Conservation (phyloP, 2,329 filamentous ascomycete species). For the Trichoderma koningii region DNA sequence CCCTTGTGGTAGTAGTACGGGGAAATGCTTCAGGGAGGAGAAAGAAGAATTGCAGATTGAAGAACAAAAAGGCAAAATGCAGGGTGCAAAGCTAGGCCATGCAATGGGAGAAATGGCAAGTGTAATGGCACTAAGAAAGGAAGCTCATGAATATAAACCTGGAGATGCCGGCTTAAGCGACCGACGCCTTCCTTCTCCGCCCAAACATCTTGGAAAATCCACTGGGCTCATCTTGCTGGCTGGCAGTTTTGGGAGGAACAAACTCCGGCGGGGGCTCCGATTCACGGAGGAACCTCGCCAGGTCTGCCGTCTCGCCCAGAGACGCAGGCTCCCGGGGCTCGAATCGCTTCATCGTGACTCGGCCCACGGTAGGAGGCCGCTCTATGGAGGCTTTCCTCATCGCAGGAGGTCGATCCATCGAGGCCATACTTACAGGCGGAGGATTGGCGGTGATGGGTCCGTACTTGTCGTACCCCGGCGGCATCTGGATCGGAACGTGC, state of each 20-base stretch:
- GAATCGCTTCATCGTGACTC: conserved; percentile 59
- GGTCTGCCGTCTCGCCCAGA: conserved; percentile 62
- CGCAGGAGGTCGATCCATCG: conserved; percentile 50
- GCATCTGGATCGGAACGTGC: conserved; percentile 58
- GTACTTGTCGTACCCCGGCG: conserved; percentile 49
- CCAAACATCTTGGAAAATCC: conserved; percentile 53
- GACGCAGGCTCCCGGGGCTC: conserved; percentile 56
- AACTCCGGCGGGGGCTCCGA: conserved; percentile 62
- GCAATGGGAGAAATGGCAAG: background rate
- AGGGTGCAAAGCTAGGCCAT: background rate
- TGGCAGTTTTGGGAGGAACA: conserved; percentile 31
- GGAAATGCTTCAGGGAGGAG: background rate
- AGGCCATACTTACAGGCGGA: conserved; percentile 44
- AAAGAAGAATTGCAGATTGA: background rate
- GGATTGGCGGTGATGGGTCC: conserved; percentile 34
- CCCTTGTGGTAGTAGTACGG: background rate
- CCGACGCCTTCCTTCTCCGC: conserved; percentile 51
- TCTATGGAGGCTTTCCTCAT: no score
- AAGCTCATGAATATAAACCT: background rate
- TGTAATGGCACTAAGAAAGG: background rate
- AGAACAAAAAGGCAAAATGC: background rate
- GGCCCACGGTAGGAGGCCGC: conserved; percentile 36
- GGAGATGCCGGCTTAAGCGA: conserved; percentile 31
- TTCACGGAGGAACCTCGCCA: conserved; percentile 72
- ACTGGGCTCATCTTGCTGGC: conserved; percentile 43